Conservation (phyloP, 2,329 filamentous ascomycete species). For the Clarireedia homoeocarpa region DNA sequence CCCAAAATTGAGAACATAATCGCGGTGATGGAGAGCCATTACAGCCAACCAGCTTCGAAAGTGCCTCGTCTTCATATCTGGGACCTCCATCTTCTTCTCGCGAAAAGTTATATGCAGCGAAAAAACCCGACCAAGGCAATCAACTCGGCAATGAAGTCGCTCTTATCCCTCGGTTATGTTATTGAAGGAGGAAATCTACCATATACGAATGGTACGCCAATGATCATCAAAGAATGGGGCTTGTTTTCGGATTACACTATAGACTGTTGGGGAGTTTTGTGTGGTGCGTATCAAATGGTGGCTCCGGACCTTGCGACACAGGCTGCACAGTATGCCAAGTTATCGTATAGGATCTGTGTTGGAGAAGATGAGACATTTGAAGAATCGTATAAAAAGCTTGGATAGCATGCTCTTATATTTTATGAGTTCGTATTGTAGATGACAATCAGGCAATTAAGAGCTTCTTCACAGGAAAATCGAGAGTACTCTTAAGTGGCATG, state of each 20-base stretch:
- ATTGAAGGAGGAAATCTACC: constrained; percentile 9
- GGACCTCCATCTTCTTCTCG: constrained; percentile 10
- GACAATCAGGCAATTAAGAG: no score
- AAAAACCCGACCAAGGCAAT: neutral
- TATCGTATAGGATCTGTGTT: constrained; percentile 11
- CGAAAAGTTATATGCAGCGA: constrained; percentile 3
- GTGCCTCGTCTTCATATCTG: constrained; percentile 11
- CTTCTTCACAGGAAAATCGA: no score
- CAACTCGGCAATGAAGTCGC: constrained; percentile 1
- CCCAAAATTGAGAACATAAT: constrained; percentile 7
- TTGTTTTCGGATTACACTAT: constrained; percentile 7
- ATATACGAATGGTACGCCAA: neutral
- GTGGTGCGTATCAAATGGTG: constrained; percentile 4
- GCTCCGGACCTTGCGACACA: constrained; percentile 3
- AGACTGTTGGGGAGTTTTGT: constrained; percentile 8
- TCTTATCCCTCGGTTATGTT: constrained; percentile 11
- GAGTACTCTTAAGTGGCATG: no score
- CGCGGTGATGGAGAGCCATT: constrained; percentile 6
- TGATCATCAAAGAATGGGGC: constrained; percentile 13
- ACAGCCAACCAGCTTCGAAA: neutral
- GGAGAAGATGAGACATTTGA: constrained; percentile 15
- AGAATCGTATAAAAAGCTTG: constrained; percentile 1
- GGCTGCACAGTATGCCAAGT: neutral
- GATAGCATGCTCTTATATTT: neutral
- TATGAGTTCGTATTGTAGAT: no score